Evolutionary conservation across 345 rosid genomes (phyloP), one percentile per base, ranked within the genome.

Genomic region (Salix koriyanagi): DNA sequence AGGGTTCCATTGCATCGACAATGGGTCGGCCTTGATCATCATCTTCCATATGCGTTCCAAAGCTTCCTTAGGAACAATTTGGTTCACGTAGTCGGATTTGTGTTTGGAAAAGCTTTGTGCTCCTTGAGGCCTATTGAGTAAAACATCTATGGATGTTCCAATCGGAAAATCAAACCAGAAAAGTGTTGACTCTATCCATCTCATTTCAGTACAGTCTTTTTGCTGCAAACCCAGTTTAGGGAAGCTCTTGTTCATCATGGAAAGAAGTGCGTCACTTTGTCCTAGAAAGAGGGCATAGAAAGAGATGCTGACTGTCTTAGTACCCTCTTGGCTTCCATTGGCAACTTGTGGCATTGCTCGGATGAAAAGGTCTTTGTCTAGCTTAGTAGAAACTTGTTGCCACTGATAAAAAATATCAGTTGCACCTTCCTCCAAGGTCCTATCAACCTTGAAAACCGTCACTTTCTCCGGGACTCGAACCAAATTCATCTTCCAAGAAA

Each of bases 71-170:
- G 79, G 64, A 15, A 77, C 71, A 15, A 64, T 15, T 7, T 70
- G 9, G 25, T 50, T 75, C 25, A 75, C 78, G n/a, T 67, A 75
- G 18, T 75, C 78, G 25, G 78, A 75, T 60, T 75, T 67, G 16
- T 2, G 23, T 42, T 75, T 75, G 66, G 2, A 75, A 65, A 21
- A 39, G 34, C 9, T 0, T 52, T 11, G 18, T 0, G 66, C 9
- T 6, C 30, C 7, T 5, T 6, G 6, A n/a, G 71, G 42, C 7
- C 78, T 67, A 2, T 37, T 37, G 21, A 75, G 72, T 4, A 75
- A 11, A 13, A 39, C 52, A 50, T 75, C 78, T 8, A 39, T 60
- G 15, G 68, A 34, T 25, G 78, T 67, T 7, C 77, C 71, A 0
- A 8, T 52, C 23, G 78, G 78, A 13, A 67, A 32, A 26, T 66